phyloP scores from a whole-genome alignment of 1,139 yeast species.

The Hansenula sp. region DNA sequence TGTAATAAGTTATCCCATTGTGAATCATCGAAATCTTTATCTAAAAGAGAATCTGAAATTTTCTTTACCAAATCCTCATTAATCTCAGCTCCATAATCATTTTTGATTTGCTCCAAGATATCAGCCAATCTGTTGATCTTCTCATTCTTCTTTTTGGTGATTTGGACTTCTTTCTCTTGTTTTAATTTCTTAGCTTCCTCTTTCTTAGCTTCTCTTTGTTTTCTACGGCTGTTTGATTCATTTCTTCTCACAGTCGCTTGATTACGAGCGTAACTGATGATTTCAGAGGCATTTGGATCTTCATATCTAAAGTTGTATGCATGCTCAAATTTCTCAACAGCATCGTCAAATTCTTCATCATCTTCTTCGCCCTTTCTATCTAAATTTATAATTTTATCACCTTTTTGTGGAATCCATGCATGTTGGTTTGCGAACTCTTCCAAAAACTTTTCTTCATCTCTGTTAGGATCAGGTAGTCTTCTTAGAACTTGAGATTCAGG shows the following conservation, averaged over 20 bases:
- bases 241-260: conserved; percentile 90
- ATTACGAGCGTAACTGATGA: conserved; percentile 93
- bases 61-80: conserved; percentile 53
- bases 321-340: conserved; percentile 84
- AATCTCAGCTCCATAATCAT: conserved; percentile 78
- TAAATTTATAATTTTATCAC: conserved; percentile 49
- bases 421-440: conserved; percentile 66
- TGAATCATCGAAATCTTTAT: conserved; percentile 84
- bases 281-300: conserved; percentile 86
- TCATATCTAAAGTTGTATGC: conserved; percentile 95
- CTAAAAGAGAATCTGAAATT: conserved; percentile 69
- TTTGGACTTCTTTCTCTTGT: conserved; percentile 51
- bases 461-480: conserved; percentile 62
- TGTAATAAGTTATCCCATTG: conserved; percentile 92
- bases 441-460: conserved; percentile 64
- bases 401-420: conserved; percentile 81
- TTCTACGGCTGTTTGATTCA: conserved; percentile 69
- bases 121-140: conserved; percentile 78
- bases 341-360: conserved; percentile 87
- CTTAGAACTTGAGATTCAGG: conserved; percentile 21
- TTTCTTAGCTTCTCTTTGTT: conserved; percentile 70
- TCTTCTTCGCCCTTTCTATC: conserved; percentile 39
- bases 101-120: conserved; percentile 69
- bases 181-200: conserved; percentile 50
- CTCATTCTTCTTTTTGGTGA: conserved; percentile 68